These are phyloP conservation scores for Entamoeba invadens DNA, from an alignment of 208 protist species.

Conservation along the genomic window DNA sequence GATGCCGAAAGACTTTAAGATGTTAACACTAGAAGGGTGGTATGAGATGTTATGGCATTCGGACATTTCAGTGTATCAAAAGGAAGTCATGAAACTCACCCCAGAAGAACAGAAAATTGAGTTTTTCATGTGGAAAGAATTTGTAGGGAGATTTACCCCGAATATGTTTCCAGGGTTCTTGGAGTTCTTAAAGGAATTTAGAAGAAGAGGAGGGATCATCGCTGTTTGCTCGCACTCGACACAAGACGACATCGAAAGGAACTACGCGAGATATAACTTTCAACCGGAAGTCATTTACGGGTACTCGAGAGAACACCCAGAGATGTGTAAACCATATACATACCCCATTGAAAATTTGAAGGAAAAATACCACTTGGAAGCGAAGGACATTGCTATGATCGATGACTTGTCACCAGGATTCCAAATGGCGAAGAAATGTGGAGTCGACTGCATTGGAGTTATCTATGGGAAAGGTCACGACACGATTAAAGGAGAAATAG, in stretches of 20 bases:
- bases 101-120: background rate
- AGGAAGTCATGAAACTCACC: background rate
- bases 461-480: background rate
- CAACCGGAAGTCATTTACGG: background rate
- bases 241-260: background rate
- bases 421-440: background rate
- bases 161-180: background rate
- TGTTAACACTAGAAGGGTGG: background rate
- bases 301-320: background rate
- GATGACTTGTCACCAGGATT: background rate
- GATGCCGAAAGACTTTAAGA: background rate
- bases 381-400: background rate
- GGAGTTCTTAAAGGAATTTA: background rate
- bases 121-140: background rate
- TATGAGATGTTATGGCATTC: background rate
- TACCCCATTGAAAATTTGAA: background rate
- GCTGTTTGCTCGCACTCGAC: background rate
- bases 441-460: background rate
- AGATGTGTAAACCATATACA: background rate
- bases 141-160: background rate
- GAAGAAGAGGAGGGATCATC: background rate
- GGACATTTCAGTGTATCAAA: background rate
- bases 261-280: background rate
- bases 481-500: background rate
- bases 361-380: background rate